Conservation (phyloP, 768 basidiomycete genomes). For the Lyophyllum shimeji region DNA sequence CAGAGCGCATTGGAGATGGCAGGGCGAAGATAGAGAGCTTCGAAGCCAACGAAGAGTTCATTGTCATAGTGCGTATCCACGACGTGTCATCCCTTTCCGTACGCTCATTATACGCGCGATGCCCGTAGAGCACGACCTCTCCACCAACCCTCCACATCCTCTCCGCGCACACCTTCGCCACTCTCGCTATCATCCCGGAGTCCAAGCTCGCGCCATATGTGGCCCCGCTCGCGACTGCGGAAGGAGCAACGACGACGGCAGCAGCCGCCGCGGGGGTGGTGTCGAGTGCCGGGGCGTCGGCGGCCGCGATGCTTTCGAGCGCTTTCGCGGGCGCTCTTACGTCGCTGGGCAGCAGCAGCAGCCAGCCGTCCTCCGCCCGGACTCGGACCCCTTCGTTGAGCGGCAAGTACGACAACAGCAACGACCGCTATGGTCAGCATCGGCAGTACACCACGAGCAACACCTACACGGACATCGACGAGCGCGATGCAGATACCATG, state of each 20-base stretch:
- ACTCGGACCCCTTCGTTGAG: background rate
- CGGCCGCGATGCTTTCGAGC: conserved; percentile 8
- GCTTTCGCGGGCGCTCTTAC: conserved; percentile 7
- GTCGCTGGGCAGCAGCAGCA: background rate
- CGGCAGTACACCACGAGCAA: background rate
- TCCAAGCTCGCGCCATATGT: conserved; percentile 45
- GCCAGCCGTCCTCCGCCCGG: too few species aligned
- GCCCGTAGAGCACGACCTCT: conserved; percentile 51
- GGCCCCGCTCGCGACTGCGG: conserved; percentile 26
- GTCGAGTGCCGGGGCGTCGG: background rate
- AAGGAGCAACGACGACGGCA: background rate
- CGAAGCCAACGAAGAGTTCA: conserved; percentile 45
- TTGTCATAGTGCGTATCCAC: conserved; percentile 52
- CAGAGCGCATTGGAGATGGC: conserved; percentile 20
- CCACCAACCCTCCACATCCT: conserved; percentile 57
- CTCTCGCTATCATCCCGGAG: conserved; percentile 49
- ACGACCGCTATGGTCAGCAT: too few species aligned
- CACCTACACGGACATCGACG: background rate
- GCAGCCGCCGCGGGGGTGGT: conserved; percentile 1
- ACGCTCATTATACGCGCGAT: background rate
- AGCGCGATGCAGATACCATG: background rate
- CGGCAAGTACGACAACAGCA: too few species aligned
- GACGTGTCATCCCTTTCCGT: background rate
- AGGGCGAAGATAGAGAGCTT: conserved; percentile 34
- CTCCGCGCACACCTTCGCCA: conserved; percentile 52